Conservation (phyloP, 306 rosid species). For the Vigna trinervia region DNA sequence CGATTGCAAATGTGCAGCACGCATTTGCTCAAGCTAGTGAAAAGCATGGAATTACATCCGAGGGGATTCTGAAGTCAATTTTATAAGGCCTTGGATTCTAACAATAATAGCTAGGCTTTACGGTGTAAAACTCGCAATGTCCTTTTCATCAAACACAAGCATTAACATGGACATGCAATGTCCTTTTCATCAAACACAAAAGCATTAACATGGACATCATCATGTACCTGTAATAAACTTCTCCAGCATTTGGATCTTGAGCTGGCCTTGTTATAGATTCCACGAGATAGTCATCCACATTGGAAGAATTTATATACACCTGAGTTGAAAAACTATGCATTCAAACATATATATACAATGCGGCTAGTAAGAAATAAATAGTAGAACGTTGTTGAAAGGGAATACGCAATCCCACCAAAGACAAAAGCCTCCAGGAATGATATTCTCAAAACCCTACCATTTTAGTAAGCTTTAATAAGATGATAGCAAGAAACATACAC, state of each 20-base stretch:
- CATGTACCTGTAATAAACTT: slow-evolving; percentile 85
- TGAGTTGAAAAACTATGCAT: slow-evolving; percentile 42
- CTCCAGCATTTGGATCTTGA: slow-evolving; percentile 90
- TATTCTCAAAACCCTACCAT: slow-evolving; percentile 2
- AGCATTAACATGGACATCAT: not conserved
- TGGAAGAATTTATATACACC: slow-evolving; percentile 78
- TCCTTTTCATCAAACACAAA: not conserved
- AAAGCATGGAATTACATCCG: not conserved
- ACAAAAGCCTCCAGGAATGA: not conserved
- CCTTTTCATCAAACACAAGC: not conserved
- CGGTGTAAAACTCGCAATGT: not conserved
- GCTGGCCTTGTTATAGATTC: slow-evolving; percentile 88
- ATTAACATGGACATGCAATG: not conserved
- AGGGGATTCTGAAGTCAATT: not conserved
- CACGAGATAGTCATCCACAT: slow-evolving; percentile 95
- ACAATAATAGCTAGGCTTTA: not conserved
- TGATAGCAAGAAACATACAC: slow-evolving; percentile 60
- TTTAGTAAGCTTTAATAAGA: slow-evolving; percentile 21
- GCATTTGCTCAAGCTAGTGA: not conserved
- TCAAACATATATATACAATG: slow-evolving; percentile 19
- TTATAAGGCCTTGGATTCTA: not conserved
- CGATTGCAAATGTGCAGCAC: not conserved
- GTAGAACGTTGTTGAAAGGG: slow-evolving; percentile 22
- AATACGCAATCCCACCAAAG: slow-evolving; percentile 13
- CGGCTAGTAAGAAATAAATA: slow-evolving; percentile 9